Percentiles rank a stretch among this genome's conserved stretches.
phyloP scores from a whole-genome alignment of 768 basidiomycete species.

The Russula foetens region DNA sequence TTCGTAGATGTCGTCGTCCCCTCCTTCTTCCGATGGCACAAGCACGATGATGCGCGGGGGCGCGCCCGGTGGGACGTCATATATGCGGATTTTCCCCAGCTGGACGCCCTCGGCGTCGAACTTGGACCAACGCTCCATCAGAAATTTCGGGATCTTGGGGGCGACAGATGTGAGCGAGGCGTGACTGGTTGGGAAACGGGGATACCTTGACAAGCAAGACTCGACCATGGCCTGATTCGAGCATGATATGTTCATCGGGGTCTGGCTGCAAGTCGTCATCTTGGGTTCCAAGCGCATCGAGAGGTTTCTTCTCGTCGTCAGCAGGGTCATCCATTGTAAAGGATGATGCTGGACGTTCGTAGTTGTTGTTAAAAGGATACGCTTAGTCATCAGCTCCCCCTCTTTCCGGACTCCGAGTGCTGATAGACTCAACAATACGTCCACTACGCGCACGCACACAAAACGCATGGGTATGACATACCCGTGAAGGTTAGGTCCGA shows the following conservation, averaged over 20 bases:
- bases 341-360: not conserved
- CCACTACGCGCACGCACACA: not conserved
- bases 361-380: slow-evolving; percentile 25
- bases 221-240: slow-evolving; percentile 62
- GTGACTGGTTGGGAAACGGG: not conserved
- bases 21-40: slow-evolving; percentile 49
- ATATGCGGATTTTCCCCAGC: slow-evolving; percentile 81
- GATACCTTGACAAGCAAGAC: slow-evolving; percentile 84
- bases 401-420: not conserved
- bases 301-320: slow-evolving; percentile 68
- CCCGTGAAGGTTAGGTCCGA: slow-evolving; percentile 95
- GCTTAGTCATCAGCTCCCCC: not conserved
- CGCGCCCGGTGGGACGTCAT: slow-evolving; percentile 34
- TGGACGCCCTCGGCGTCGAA: slow-evolving; percentile 68
- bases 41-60: slow-evolving; percentile 60
- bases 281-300: slow-evolving; percentile 42
- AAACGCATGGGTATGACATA: slow-evolving; percentile 30
- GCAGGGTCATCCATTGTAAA: slow-evolving; percentile 22
- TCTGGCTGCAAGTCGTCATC: slow-evolving; percentile 61
- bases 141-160: slow-evolving; percentile 69
- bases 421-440: not conserved
- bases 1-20: slow-evolving; percentile 63
- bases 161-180: not conserved
- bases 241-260: slow-evolving; percentile 76
- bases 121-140: slow-evolving; percentile 81